A percentile compares a stretch with the other conserved stretches of the same genome.
Conservation (phyloP, 768 basidiomycete species). For the Boletus vinaceobasis region DNA sequence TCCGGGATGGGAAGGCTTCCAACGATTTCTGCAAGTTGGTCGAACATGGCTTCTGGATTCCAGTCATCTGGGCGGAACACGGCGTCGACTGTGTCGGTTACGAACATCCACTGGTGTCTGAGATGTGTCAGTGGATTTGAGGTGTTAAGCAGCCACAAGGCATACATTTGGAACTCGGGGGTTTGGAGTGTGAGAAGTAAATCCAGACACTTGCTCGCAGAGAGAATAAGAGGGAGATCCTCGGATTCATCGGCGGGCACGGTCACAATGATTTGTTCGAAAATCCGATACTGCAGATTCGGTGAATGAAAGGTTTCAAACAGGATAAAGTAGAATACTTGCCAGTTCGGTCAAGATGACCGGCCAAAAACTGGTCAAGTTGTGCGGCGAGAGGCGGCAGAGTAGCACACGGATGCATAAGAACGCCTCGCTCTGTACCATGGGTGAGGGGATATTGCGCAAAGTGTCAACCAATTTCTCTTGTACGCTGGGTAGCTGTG, state of each 20-base stretch:
- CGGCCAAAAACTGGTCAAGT: constrained; percentile 95
- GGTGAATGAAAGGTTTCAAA: not conserved
- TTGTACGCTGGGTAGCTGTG: constrained; percentile 89
- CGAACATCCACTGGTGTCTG: constrained; percentile 97
- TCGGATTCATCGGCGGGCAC: constrained; percentile 83
- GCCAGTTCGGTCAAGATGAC: constrained; percentile 91
- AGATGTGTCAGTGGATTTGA: constrained; percentile 4
- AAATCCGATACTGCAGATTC: constrained; percentile 72
- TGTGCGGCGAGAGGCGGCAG: constrained; percentile 87
- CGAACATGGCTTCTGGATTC: constrained; percentile 84
- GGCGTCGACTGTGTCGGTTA: constrained; percentile 96
- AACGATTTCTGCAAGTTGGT: constrained; percentile 82
- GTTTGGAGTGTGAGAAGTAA: constrained; percentile 90
- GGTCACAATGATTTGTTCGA: constrained; percentile 73
- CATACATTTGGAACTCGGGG: constrained; percentile 95
- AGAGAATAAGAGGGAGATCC: constrained; percentile 74
- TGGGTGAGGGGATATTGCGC: constrained; percentile 70
- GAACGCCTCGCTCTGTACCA: constrained; percentile 93
- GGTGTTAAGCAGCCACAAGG: not conserved
- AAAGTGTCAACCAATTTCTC: constrained; percentile 95
- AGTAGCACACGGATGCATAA: constrained; percentile 88
- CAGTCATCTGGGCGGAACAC: constrained; percentile 83
- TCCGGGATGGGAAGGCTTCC: constrained; percentile 58
- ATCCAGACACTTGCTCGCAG: constrained; percentile 93
- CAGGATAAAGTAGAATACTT: constrained; percentile 18